Base-by-base conservation (phyloP, 2,329 filamentous ascomycete species). In the Cercospora zeae-maydis region DNA sequence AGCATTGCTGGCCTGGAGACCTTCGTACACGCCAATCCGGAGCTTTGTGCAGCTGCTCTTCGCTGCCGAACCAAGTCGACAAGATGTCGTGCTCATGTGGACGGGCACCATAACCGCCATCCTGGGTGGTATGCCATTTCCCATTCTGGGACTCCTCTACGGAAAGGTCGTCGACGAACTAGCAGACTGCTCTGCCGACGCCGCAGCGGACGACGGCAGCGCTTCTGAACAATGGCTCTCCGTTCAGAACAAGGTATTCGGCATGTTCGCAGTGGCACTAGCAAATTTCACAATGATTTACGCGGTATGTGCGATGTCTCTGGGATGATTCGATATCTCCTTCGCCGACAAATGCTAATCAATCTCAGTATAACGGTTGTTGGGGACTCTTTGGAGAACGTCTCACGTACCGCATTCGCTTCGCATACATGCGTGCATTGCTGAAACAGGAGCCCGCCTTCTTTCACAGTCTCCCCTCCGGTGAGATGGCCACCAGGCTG, bases 311-410 rank as follows among this genome's bases (percentile, higher is more conserved):
- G 21, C 33, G 31, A 55, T 13, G 16, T 14, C 31, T 24, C 27
- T 24, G 3, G 9, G 8, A 21, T 10, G 8, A 21, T 10, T 27
- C 1, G 24, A 2, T 6, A 4, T 37, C 14, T n/a, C 9, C 9
- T 36, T 11, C 16, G 19, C 8, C 4, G n/a, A 11, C 7, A 14
- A 16, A 7, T 16, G 16, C 34, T 36, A 6, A 24, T 36, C 31
- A 1, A 10, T 27, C 10, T 4, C 13, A 55, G 52, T 55, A 55
- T 31, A 55, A 55, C 16, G 52, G 52, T 14, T 62, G 59, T 67
- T 90, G 86, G 86, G 85, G 80, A 66, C 78, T 89, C 68, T 81
- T 83, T 65, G 86, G 86, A 61, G 85, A 86, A 65, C 83, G 87
- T 2, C 78, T 90, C 10, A 84, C 86, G 52, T 84, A 86, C 66